Base-by-base conservation (phyloP, 2,329 filamentous ascomycete genomes). In the Thermoascus crustaceus region DNA sequence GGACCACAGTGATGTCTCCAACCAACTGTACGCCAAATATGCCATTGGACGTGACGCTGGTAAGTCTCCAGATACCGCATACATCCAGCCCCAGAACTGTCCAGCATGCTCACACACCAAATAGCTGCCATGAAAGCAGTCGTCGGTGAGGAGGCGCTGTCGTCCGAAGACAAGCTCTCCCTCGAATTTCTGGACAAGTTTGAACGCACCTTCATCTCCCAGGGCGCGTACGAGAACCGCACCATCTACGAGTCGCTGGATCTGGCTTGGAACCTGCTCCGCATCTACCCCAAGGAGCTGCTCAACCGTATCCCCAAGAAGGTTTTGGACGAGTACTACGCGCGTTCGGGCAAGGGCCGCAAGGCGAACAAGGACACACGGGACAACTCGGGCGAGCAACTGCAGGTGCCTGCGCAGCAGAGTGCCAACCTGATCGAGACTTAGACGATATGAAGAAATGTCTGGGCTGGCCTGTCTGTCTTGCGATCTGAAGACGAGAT, bases 1-100 rank as follows among this genome's bases (percentile, higher is more conserved):
- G 66, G 93, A 98, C 57, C 91, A 98, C 67, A 85, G 86, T 51
- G 91, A 98, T 68, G 91, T 98, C 33, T 98, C 91, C 50, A 98
- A 98, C 73, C 91, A 98, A 73, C 77, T 98, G 47, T 98, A 98
- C 64, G 91, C 91, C 68, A 98, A 98, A 70, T 98, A 98, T 63
- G 91, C 91, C 64, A 96, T 98, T 60, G 91, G 91, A 60, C 88
- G 89, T 75, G 91, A 98, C 57, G 91, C 91, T 13, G 67, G 63
- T 67, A 47, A 52, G 63, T 54, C 16, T 17, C 7, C 7, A 29
- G 26, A 9, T 17, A 16, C 18, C 7, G 26, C 16, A 13, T 18
- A 7, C 14, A 13, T 29, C 8, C 13, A 29, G 16, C 14, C 18
- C n/a, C n/a, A 16, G 13, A 32, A 31, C 7, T 11, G n/a, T 32